phyloP scores from a whole-genome alignment of 257 asterid genomes.

The Solanum sitiens region DNA sequence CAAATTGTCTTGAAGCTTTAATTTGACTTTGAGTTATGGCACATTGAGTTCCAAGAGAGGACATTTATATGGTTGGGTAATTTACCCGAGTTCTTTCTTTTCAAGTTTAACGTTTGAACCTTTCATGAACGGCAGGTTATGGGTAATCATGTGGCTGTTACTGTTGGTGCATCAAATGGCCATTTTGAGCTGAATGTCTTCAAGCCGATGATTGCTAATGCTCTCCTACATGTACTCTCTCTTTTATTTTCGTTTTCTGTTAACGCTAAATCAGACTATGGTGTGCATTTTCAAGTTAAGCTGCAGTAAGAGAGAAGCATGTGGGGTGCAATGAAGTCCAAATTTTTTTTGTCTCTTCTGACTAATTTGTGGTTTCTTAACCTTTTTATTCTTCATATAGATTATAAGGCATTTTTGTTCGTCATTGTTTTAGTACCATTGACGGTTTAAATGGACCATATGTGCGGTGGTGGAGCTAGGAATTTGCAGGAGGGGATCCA shows the following conservation, averaged over 20 bases:
- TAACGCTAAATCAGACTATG: background rate
- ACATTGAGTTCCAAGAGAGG: background rate
- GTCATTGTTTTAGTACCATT: background rate
- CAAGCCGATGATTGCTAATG: slow-evolving; percentile 91
- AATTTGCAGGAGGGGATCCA: background rate
- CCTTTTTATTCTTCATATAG: background rate
- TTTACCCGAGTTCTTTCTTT: background rate
- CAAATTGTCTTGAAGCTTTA: background rate
- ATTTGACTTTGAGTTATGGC: background rate
- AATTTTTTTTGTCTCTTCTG: background rate
- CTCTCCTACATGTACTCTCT: slow-evolving; percentile 66
- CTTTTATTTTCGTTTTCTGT: background rate
- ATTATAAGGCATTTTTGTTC: background rate
- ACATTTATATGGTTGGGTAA: background rate
- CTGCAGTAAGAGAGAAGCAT: background rate
- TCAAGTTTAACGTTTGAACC: background rate
- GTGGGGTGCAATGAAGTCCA: background rate
- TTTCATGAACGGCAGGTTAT: slow-evolving; percentile 28
- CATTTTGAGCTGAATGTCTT: slow-evolving; percentile 92
- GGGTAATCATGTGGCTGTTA: slow-evolving; percentile 93
- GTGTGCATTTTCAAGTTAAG: background rate
- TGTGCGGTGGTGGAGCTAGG: background rate
- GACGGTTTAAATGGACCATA: background rate
- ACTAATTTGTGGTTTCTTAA: background rate
- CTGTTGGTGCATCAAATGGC: slow-evolving; percentile 92